These are phyloP conservation scores for Bolboschoenoplectus hybrid DNA, from an alignment of 202 grass and related monocot species.

Conservation along the genomic window DNA sequence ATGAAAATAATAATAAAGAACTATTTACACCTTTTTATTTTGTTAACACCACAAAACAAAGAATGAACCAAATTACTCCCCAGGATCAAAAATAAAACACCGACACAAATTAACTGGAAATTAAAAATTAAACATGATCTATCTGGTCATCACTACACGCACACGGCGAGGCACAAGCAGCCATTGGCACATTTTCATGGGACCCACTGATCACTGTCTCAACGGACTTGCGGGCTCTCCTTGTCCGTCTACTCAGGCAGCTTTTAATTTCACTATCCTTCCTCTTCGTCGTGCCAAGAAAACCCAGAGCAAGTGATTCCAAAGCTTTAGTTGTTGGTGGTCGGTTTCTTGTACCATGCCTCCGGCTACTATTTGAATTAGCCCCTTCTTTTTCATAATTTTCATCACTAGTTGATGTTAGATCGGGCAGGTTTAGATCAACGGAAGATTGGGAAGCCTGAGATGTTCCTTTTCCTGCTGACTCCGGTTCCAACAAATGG, in stretches of 20 bases:
- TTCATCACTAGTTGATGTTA: slow-evolving; percentile 26
- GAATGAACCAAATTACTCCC: slow-evolving; percentile 25
- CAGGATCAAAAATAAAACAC: slow-evolving; percentile 19
- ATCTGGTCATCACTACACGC: slow-evolving; percentile 13
- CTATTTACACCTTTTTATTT: slow-evolving; percentile 31
- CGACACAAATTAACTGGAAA: neutral
- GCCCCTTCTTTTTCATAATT: slow-evolving; percentile 46
- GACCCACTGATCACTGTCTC: slow-evolving; percentile 36
- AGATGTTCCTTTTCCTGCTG: slow-evolving; percentile 36
- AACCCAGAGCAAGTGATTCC: slow-evolving; percentile 91
- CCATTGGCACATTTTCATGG: slow-evolving; percentile 25
- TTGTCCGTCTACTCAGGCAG: slow-evolving; percentile 55
- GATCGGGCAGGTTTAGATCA: slow-evolving; percentile 46
- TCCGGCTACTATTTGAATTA: slow-evolving; percentile 46
- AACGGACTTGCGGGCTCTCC: slow-evolving; percentile 50
- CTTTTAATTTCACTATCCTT: slow-evolving; percentile 55
- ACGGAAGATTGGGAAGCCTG: slow-evolving; percentile 30
- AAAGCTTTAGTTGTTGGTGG: slow-evolving; percentile 84
- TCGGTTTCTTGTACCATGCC: slow-evolving; percentile 85
- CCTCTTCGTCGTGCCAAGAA: slow-evolving; percentile 73
- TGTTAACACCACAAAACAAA: slow-evolving; percentile 23
- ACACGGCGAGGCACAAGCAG: slow-evolving; percentile 13
- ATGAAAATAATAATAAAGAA: slow-evolving; percentile 19
- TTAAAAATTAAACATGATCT: slow-evolving; percentile 20
- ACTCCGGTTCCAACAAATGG: slow-evolving; percentile 41